These are phyloP conservation scores for Wickerhamiella lipophila DNA, from an alignment of 805 yeast species.

Conservation along the genomic window DNA sequence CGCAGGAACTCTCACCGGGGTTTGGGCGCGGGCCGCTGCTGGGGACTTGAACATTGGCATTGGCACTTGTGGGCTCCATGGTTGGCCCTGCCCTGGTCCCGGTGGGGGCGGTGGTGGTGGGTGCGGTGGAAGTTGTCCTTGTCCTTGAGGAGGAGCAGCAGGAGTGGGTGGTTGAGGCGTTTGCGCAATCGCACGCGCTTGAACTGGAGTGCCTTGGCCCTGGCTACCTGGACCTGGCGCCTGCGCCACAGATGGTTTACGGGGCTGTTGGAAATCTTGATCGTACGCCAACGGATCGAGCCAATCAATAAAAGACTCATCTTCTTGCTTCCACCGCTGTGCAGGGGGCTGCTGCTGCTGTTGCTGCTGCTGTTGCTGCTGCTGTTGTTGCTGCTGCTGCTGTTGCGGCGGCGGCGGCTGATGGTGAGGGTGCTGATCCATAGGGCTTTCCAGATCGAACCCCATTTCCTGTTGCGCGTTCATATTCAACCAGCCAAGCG, in stretches of 20 bases:
- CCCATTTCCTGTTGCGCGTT: not conserved
- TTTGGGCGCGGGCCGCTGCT: not conserved
- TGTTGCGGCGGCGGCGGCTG: not conserved
- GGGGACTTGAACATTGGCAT: not conserved
- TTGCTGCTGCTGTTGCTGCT: slow-evolving; percentile 6
- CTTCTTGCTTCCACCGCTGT: slow-evolving; percentile 4
- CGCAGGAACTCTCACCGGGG: slow-evolving; percentile 5
- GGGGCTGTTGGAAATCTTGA: not conserved
- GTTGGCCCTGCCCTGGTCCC: slow-evolving; percentile 7
- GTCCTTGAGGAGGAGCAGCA: not conserved
- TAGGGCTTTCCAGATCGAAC: not conserved
- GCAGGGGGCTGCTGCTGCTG: not conserved
- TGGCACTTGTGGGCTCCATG: slow-evolving; percentile 5
- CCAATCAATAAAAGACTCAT: slow-evolving; percentile 4
- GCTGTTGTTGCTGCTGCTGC: slow-evolving; percentile 7
- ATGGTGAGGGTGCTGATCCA: not conserved
- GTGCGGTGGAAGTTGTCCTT: too few relatives aligned
- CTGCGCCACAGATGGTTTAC: not conserved
- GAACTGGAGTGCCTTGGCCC: not conserved
- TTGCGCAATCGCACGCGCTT: not conserved
- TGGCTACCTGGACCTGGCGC: not conserved
- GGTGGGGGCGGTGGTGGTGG: slow-evolving; percentile 25
- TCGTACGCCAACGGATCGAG: not conserved
- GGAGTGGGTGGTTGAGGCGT: slow-evolving; percentile 1
- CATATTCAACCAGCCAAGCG: slow-evolving; percentile 4